phyloP scores from a whole-genome alignment of 768 basidiomycete genomes.

The Boletales sp. region DNA sequence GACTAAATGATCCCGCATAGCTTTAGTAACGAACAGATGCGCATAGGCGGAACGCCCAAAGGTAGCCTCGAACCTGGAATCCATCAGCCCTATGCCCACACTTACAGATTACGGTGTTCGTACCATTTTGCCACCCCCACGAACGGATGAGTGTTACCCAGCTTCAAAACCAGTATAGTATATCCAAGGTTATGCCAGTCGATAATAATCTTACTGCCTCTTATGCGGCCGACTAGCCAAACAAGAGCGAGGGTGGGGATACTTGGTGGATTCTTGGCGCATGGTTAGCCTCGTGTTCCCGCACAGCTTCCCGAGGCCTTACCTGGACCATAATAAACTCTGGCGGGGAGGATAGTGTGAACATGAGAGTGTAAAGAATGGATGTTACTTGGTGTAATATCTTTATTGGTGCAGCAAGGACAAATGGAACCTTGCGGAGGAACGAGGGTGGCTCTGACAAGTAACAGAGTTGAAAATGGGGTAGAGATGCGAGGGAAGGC shows the following conservation, averaged over 20 bases:
- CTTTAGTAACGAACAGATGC: conserved; percentile 89
- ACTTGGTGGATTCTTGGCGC: conserved; percentile 85
- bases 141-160: conserved; percentile 65
- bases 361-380: conserved; percentile 60
- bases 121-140: conserved; percentile 77
- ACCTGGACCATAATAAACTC: conserved; percentile 92
- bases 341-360: conserved; percentile 61
- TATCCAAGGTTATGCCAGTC: conserved; percentile 99
- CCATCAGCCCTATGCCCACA: conserved; percentile 3
- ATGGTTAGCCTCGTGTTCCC: neutral
- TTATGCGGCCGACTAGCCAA: conserved; percentile 62
- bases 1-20: conserved; percentile 73
- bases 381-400: conserved; percentile 63
- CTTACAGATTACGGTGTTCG: neutral
- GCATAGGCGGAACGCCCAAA: conserved; percentile 84
- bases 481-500: conserved; percentile 63
- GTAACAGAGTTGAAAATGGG: conserved; percentile 62
- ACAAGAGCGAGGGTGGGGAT: conserved; percentile 91
- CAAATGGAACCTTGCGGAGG: conserved; percentile 55
- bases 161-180: conserved; percentile 81
- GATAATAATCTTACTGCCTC: conserved; percentile 85
- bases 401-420: conserved; percentile 78
- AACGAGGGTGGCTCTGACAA: conserved; percentile 60
- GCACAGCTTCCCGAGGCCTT: conserved; percentile 18
- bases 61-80: conserved; percentile 69